Base-by-base conservation (phyloP, 202 grass and related monocot genomes). In the Setaria italica region DNA sequence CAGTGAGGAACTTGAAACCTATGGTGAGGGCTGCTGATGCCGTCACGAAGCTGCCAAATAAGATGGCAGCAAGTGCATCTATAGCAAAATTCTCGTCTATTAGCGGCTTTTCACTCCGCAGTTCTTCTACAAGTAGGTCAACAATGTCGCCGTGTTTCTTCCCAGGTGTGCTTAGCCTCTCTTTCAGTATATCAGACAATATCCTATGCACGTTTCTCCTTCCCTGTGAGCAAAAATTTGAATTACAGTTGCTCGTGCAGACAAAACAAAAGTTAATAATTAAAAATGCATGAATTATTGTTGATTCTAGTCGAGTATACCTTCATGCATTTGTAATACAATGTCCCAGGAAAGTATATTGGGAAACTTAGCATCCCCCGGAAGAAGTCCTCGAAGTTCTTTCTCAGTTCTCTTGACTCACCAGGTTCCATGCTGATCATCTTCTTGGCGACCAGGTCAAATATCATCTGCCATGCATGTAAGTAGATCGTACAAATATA, bases 1-100 rank as follows among this genome's bases (percentile, higher is more conserved):
- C 90, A 1, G 65, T 75, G 58, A 95, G 93, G 56, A 86, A 85
- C 72, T 92, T 95, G 59, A 95, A 81, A 7, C 72, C 90, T 4
- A 90, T 29, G 5, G 92, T 86, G 74, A 95, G 80, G 13, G 80
- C 63, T 30, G 72, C 59, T 5, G 88, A 73, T n/a, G 85, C 78
- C 0, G 92, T 88, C 4, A 66, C 83, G 4, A 74, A 90, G 58
- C 88, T 90, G 1, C 70, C 80, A n/a, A 92, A 92, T 20, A 92
- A 82, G 19, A 95, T 79, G 1, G 67, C 88, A 50, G 91, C 79
- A 17, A 92, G 46, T 62, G 74, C 7, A 68, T 95, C 66, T 37
- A 88, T 12, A 67, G 82, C 71, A 37, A 92, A 69, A 19, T 7
- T 21, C 48, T 91, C 88, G 0, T 76, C 56, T 79, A 85, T 62